A percentile compares a stretch with the other conserved stretches of the same genome.
Conservation (phyloP, 1,139 yeast species). For the Pichia sp. region DNA sequence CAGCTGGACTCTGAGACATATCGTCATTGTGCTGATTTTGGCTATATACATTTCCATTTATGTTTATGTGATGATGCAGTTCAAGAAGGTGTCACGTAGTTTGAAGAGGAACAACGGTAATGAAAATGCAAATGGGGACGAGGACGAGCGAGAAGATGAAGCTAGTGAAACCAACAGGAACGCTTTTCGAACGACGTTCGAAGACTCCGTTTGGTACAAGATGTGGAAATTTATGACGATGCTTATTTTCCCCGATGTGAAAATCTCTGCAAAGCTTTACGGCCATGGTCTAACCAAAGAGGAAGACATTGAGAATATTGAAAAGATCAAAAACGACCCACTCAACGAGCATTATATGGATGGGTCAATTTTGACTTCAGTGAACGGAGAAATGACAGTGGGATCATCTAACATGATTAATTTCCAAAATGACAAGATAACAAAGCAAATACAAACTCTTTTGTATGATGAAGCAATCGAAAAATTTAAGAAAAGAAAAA, state of each 20-base stretch:
- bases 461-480: slow-evolving; percentile 55
- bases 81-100: slow-evolving; percentile 32
- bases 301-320: slow-evolving; percentile 19
- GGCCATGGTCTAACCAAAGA: slow-evolving; percentile 20
- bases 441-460: slow-evolving; percentile 26
- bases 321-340: slow-evolving; percentile 8
- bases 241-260: slow-evolving; percentile 24
- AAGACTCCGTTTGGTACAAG: slow-evolving; percentile 25
- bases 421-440: slow-evolving; percentile 13
- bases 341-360: not conserved
- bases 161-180: slow-evolving; percentile 7
- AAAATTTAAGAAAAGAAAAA: slow-evolving; percentile 52
- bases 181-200: slow-evolving; percentile 16
- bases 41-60: slow-evolving; percentile 65
- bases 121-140: not conserved
- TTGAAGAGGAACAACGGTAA: slow-evolving; percentile 3
- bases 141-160: slow-evolving; percentile 4
- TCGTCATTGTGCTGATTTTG: slow-evolving; percentile 55
- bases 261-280: slow-evolving; percentile 20
- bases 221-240: slow-evolving; percentile 18
- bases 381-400: not conserved
- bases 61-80: slow-evolving; percentile 59
- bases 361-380: not conserved
- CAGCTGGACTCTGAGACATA: slow-evolving; percentile 78
- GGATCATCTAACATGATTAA: not conserved